Evolutionary conservation across 2,329 filamentous ascomycete species (phyloP).

Genomic region (Chaetomium olivaceum): DNA sequence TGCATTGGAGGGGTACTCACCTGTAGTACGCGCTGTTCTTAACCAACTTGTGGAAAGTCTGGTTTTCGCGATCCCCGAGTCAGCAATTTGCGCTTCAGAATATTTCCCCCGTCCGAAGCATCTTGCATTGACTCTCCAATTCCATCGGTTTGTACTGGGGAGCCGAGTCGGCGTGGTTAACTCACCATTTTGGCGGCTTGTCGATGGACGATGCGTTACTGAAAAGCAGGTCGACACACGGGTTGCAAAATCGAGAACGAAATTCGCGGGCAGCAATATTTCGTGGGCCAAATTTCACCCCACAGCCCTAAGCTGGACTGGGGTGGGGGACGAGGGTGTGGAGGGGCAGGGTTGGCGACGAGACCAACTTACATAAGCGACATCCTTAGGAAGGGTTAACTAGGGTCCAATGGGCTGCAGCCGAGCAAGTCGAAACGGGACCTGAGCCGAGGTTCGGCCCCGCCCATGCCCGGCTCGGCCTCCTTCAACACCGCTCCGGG

Average conservation of each 20-base stretch:
- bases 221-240: constrained; percentile 35
- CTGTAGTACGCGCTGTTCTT: constrained; percentile 99
- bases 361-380: constrained; percentile 23
- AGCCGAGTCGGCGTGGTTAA: constrained; percentile 43
- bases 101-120: constrained; percentile 79
- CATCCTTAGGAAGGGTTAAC: neutral
- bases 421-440: neutral
- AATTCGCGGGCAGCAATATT: constrained; percentile 35
- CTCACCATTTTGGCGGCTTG: constrained; percentile 69
- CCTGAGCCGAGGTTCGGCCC: constrained; percentile 31
- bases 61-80: constrained; percentile 68
- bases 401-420: neutral
- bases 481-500: constrained; percentile 2
- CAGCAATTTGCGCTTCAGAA: constrained; percentile 99
- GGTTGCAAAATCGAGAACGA: constrained; percentile 35
- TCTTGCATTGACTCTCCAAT: constrained; percentile 85
- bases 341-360: constrained; percentile 40
- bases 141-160: constrained; percentile 27
- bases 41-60: constrained; percentile 91
- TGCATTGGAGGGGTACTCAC: constrained; percentile 54
- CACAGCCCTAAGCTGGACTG: constrained; percentile 37
- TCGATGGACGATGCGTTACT: constrained; percentile 47
- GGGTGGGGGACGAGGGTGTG: constrained; percentile 40
- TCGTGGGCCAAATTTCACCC: constrained; percentile 41
- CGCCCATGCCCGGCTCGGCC: neutral